Conservation (phyloP, 2,329 filamentous ascomycete genomes). For the Penicillium polonicum region DNA sequence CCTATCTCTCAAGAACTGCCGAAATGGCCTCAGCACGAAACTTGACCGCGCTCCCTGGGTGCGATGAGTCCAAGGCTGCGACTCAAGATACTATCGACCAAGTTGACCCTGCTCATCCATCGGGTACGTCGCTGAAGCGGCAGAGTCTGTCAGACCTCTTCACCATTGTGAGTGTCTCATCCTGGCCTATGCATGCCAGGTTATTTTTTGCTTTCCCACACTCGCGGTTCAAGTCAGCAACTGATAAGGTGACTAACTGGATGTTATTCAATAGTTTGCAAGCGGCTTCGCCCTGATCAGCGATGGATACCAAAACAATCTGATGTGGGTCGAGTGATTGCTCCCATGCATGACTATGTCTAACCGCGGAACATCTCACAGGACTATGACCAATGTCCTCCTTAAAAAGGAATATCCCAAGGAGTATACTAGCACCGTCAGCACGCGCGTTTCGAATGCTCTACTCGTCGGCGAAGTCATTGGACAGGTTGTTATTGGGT, state of each 20-base stretch:
- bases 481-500: conserved; percentile 30
- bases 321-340: conserved; percentile 23
- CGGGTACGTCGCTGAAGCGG: conserved; percentile 18
- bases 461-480: conserved; percentile 31
- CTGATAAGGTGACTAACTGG: neutral
- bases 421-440: conserved; percentile 27
- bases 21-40: neutral
- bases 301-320: conserved; percentile 34
- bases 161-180: conserved; percentile 25
- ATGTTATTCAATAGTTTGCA: conserved; percentile 20
- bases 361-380: conserved; percentile 1
- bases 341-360: neutral
- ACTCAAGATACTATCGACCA: neutral
- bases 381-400: conserved; percentile 33
- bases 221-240: neutral
- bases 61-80: neutral
- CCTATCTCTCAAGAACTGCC: neutral
- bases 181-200: neutral
- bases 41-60: neutral
- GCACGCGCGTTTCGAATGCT: conserved; percentile 32
- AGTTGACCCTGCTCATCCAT: conserved; percentile 2
- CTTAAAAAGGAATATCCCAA: conserved; percentile 28
- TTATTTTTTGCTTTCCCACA: neutral
- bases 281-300: conserved; percentile 32
- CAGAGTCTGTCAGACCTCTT: conserved; percentile 31